A percentile compares a stretch with the other conserved stretches of the same genome.
phyloP scores from a whole-genome alignment of 225 moss, liverwort and hornwort species.

The Neckera pumila region DNA sequence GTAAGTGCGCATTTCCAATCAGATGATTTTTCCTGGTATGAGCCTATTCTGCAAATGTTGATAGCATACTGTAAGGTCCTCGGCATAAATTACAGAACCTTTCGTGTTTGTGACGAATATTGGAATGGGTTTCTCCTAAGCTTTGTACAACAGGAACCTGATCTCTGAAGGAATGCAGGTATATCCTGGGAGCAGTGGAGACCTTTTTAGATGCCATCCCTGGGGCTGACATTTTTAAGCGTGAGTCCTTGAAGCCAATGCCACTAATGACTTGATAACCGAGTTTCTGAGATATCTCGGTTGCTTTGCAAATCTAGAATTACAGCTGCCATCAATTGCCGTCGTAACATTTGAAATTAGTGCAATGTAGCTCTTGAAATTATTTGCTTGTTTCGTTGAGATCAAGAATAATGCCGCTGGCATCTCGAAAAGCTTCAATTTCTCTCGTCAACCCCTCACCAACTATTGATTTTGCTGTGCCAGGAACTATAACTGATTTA shows the following conservation, averaged over 20 bases:
- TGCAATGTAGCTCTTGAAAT: not conserved
- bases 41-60: not conserved
- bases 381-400: not conserved
- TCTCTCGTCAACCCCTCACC: not conserved
- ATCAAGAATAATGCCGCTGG: not conserved
- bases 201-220: slow-evolving; percentile 94
- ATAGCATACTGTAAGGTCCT: not conserved
- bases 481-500: slow-evolving; percentile 70
- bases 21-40: not conserved
- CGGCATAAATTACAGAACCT: not conserved
- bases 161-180: slow-evolving; percentile 36
- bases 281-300: not conserved
- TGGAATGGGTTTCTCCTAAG: not conserved
- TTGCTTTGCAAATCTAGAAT: not conserved
- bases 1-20: slow-evolving; percentile 35
- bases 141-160: not conserved
- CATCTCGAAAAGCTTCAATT: not conserved
- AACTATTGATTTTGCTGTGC: not conserved
- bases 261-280: not conserved
- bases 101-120: not conserved
- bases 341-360: not conserved
- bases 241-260: slow-evolving; percentile 28
- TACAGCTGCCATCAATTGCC: not conserved
- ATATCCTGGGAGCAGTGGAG: slow-evolving; percentile 90
- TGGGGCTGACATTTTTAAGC: slow-evolving; percentile 77